These are phyloP conservation scores for Grifola frondosa DNA, from an alignment of 1,284 basidiomycete species.

Conservation along the genomic window DNA sequence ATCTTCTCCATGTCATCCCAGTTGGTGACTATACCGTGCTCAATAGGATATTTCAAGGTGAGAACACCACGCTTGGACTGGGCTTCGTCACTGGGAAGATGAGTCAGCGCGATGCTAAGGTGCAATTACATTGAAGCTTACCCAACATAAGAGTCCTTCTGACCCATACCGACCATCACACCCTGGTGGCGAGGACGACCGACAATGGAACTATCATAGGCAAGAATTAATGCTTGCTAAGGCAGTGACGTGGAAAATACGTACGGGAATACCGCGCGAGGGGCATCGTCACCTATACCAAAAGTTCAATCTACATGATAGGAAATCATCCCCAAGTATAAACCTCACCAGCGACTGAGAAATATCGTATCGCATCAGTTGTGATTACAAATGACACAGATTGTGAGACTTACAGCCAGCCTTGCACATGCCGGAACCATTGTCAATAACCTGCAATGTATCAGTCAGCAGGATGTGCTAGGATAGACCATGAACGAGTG, in stretches of 20 bases:
- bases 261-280: conserved; percentile 71
- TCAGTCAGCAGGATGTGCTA: not conserved
- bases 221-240: not conserved
- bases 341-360: conserved; percentile 49
- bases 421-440: conserved; percentile 92
- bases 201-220: conserved; percentile 70
- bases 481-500: not conserved
- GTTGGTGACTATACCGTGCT: conserved; percentile 90
- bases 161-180: conserved; percentile 89
- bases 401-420: conserved; percentile 71
- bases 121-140: conserved; percentile 38
- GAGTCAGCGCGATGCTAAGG: not conserved
- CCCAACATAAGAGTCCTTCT: conserved; percentile 90
- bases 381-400: conserved; percentile 22
- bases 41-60: conserved; percentile 85
- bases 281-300: conserved; percentile 61
- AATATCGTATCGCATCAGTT: too few relatives aligned
- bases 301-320: not conserved
- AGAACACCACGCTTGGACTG: conserved; percentile 96
- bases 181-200: conserved; percentile 91
- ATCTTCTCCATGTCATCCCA: conserved; percentile 98
- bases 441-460: conserved; percentile 66
- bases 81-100: conserved; percentile 72
- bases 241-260: conserved; percentile 23
- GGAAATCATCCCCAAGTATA: not conserved